A percentile compares a stretch with the other conserved stretches of the same genome.
Evolutionary conservation across 768 basidiomycete genomes (phyloP).

Genomic region (Podaxis sp.): DNA sequence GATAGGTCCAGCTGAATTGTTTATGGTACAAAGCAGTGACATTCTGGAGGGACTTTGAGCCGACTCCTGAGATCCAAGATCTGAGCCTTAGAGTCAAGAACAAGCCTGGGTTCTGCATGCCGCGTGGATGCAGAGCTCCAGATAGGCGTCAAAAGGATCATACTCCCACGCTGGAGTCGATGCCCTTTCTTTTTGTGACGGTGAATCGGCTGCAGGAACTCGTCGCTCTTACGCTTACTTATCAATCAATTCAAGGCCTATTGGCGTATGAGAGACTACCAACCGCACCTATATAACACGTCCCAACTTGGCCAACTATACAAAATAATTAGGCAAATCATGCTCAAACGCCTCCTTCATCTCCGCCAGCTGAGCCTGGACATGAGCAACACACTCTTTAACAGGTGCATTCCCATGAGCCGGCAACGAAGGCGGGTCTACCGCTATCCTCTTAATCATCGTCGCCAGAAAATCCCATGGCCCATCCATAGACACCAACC

Average conservation of each 20-base stretch:
- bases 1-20: not conserved
- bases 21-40: too few species aligned
- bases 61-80: too few species aligned
- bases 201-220: too few species aligned
- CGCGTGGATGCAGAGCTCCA: not conserved
- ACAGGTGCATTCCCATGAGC: not conserved
- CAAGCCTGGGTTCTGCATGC: not conserved
- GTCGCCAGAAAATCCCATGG: not conserved
- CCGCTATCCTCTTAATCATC: not conserved
- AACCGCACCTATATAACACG: not conserved
- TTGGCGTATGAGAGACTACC: not conserved
- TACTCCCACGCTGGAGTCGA: not conserved
- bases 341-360: not conserved
- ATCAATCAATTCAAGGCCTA: not conserved
- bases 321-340: constrained; percentile 2
- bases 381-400: not conserved
- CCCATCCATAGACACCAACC: not conserved
- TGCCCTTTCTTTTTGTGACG: not conserved
- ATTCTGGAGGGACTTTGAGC: too few species aligned
- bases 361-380: not conserved
- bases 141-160: not conserved
- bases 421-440: not conserved
- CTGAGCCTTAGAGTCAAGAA: not conserved
- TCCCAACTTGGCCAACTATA: not conserved
- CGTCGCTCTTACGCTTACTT: too few species aligned